These are phyloP conservation scores for Suillus clintonianus DNA, from an alignment of 768 basidiomycete genomes.

Conservation along the genomic window DNA sequence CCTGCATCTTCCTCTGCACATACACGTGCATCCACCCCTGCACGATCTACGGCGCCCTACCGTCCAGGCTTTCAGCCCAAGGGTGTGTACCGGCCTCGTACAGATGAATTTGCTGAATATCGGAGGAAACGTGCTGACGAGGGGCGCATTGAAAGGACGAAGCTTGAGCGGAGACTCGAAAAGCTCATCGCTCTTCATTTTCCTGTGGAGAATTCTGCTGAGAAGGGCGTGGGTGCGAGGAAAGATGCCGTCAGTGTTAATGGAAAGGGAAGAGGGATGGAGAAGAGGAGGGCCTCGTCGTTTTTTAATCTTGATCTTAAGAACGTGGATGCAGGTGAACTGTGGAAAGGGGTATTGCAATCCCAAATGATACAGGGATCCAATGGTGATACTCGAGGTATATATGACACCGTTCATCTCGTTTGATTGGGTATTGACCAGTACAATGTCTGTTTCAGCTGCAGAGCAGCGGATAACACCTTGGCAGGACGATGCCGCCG, in stretches of 20 bases:
- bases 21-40: constrained; percentile 12
- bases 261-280: constrained; percentile 8
- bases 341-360: constrained; percentile 67
- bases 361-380: constrained; percentile 43
- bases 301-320: constrained; percentile 75
- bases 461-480: constrained; percentile 93
- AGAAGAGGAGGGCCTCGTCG: constrained; percentile 56
- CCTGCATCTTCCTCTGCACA: constrained; percentile 26
- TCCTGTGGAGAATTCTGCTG: constrained; percentile 32
- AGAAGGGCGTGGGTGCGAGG: constrained; percentile 10
- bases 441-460: constrained; percentile 38
- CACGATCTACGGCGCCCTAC: constrained; percentile 60
- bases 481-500: constrained; percentile 85
- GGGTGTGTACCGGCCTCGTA: constrained; percentile 77
- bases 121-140: constrained; percentile 40
- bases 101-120: constrained; percentile 71
- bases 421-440: constrained; percentile 4
- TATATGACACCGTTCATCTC: constrained; percentile 6
- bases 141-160: constrained; percentile 75
- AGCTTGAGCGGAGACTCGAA: constrained; percentile 84
- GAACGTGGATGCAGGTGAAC: constrained; percentile 63
- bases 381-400: constrained; percentile 74
- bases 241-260: constrained; percentile 12
- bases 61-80: constrained; percentile 92
- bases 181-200: constrained; percentile 82